Evolutionary conservation across 2,329 filamentous ascomycete species (phyloP).

Genomic region (Apiospora sp.): DNA sequence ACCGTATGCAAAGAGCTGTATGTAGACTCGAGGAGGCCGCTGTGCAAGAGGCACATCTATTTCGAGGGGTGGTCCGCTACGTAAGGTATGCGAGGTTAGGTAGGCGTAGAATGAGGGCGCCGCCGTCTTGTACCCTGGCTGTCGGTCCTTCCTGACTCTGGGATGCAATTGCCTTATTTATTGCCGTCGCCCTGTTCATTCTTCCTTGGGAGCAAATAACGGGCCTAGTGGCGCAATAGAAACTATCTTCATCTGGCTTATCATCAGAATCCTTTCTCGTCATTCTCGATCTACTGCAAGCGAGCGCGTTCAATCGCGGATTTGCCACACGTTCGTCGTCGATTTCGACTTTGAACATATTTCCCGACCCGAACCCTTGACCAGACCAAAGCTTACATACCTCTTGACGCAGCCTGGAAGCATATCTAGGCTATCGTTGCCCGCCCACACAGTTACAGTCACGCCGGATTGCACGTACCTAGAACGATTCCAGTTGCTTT

Average conservation of each 20-base stretch:
- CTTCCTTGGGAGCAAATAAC: neutral
- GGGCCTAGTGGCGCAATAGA: neutral
- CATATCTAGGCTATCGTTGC: conserved; percentile 5
- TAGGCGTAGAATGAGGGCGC: neutral
- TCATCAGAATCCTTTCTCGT: neutral
- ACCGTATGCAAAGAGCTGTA: conserved; percentile 11
- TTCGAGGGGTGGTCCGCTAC: conserved; percentile 7
- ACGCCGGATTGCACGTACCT: neutral
- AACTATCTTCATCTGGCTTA: neutral
- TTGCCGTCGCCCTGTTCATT: neutral
- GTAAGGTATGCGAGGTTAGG: neutral
- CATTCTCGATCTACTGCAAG: neutral
- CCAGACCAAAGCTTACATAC: neutral
- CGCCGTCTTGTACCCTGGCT: neutral
- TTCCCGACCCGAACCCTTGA: neutral
- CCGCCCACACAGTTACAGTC: neutral
- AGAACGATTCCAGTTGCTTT: neutral
- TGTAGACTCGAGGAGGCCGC: conserved; percentile 1
- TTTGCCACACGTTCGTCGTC: neutral
- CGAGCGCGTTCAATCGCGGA: neutral
- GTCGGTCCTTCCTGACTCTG: neutral
- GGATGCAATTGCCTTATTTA: conserved; percentile 8
- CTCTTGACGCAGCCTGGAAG: neutral
- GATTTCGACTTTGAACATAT: conserved; percentile 2
- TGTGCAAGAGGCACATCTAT: conserved; percentile 6